These are phyloP conservation scores for Crithidia fasciculata DNA, from an alignment of 208 protist genomes.

Conservation along the genomic window DNA sequence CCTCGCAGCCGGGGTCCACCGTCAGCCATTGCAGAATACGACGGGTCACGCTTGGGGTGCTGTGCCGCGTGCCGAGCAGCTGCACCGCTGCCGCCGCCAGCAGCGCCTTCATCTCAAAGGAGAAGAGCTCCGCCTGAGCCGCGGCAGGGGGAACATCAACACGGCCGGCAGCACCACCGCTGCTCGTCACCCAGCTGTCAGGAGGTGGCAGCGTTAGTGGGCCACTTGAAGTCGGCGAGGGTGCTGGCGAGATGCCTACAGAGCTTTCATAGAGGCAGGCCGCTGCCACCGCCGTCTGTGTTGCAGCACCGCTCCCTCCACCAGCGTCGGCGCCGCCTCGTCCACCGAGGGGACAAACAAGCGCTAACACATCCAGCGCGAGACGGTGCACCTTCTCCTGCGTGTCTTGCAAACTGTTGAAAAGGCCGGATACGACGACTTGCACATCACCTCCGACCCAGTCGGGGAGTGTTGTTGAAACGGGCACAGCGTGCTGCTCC, in stretches of 20 bases:
- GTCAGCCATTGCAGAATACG: constrained; percentile 33
- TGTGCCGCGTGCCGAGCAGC: constrained; percentile 46
- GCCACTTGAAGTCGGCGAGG: not conserved
- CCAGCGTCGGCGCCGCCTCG: not conserved
- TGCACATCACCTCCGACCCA: constrained; percentile 39
- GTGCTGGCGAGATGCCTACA: not conserved
- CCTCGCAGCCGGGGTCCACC: constrained; percentile 10
- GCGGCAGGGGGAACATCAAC: not conserved
- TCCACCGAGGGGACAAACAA: constrained; percentile 39
- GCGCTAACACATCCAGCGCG: constrained; percentile 50
- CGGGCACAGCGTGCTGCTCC: not conserved
- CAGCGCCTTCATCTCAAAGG: constrained; percentile 43
- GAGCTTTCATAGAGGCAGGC: constrained; percentile 2
- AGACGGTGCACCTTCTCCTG: constrained; percentile 47
- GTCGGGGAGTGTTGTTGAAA: constrained; percentile 14
- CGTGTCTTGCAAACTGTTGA: constrained; percentile 50
- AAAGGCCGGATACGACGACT: constrained; percentile 29
- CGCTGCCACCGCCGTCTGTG: not conserved
- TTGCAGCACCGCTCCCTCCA: no score
- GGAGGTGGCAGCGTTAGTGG: not conserved
- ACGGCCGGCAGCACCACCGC: not conserved
- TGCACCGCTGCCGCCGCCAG: constrained; percentile 59
- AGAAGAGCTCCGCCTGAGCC: not conserved
- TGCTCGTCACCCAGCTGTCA: not conserved
- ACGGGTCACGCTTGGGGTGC: constrained; percentile 35